Evolutionary conservation across 2,329 filamentous ascomycete genomes (phyloP), one percentile per base, ranked within the genome.

Genomic region (Cryphonectria naterciae): DNA sequence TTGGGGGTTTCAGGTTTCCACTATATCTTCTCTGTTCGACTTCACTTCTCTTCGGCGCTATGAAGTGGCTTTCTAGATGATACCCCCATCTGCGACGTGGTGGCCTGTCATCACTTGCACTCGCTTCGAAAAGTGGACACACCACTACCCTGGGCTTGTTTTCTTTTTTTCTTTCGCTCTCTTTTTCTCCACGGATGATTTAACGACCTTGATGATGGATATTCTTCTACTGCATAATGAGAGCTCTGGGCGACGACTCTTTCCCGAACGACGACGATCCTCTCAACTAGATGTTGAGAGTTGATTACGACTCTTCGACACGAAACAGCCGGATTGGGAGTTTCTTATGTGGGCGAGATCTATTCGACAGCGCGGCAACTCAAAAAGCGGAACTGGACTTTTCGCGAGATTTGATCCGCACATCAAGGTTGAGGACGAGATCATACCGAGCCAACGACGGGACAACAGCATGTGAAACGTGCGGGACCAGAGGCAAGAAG

Each of bases 151-250:
- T 72, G 74, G 75, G 76, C 77, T 79, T 78, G 77, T 72, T 77
- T 75, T 77, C 78, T 79, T 81, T 77, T 80, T 82, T 81, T 82
- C 80, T 22, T 22, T 22, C 19, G 5, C 17, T 5, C 76, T 77
- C 78, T 79, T 81, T 77, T 80, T 82, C 81, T 82, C 80, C 83
- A 78, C 83, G 80, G 83, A 82, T 82, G 82, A 79, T 82, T 82
- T 81, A 78, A 85, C 81, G 81, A 83, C 80, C 81, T 82, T 82
- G 70, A 80, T 75, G 77, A 81, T 78, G 77, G 82, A 79, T 76
- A 78, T 76, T 32, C 77, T 77, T 66, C 73, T 71, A 68, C 64
- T 72, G 73, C 76, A 56, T 39, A 25, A 69, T 62, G 69, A 73
- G 77, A 77, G 76, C 77, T 79, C 74, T 77, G 77, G 46, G 67